A percentile compares a stretch with the other conserved stretches of the same genome.
Conservation (phyloP, 2,329 filamentous ascomycete species). For the Xylaria multiplex region DNA sequence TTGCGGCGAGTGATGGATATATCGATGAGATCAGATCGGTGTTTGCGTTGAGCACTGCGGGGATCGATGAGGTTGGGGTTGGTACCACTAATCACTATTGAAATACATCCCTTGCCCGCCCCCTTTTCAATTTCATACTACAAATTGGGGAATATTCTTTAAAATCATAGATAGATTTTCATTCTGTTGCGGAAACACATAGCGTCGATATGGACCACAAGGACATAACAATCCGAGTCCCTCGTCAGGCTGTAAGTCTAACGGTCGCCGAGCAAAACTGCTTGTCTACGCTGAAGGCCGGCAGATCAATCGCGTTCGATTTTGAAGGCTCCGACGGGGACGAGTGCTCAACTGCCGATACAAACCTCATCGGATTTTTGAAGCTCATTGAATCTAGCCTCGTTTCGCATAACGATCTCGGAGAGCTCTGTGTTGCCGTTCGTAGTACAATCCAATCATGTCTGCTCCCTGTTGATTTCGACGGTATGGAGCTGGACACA, state of each 20-base stretch:
- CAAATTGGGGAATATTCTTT: too few relatives aligned
- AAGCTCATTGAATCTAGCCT: conserved; percentile 17
- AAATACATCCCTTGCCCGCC: neutral
- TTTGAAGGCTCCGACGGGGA: neutral
- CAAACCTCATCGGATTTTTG: conserved; percentile 18
- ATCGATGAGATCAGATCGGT: neutral
- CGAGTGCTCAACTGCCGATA: neutral
- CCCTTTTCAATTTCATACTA: neutral
- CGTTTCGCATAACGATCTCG: neutral
- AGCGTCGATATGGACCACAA: neutral
- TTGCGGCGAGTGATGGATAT: neutral
- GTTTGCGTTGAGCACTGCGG: neutral
- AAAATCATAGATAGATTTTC: too few relatives aligned
- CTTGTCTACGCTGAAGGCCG: neutral
- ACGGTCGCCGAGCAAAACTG: conserved; percentile 15
- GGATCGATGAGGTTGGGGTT: neutral
- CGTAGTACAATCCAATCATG: conserved; percentile 24
- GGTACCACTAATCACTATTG: neutral
- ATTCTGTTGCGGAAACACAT: neutral
- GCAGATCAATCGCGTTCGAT: conserved; percentile 7
- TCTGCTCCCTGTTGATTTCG: conserved; percentile 39
- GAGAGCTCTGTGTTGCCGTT: conserved; percentile 11
- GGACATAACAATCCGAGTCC: conserved; percentile 2
- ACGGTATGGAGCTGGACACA: conserved; percentile 43
- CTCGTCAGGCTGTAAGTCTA: conserved; percentile 2